Conservation (phyloP, 768 basidiomycete species). For the Auriscalpium microsporum region DNA sequence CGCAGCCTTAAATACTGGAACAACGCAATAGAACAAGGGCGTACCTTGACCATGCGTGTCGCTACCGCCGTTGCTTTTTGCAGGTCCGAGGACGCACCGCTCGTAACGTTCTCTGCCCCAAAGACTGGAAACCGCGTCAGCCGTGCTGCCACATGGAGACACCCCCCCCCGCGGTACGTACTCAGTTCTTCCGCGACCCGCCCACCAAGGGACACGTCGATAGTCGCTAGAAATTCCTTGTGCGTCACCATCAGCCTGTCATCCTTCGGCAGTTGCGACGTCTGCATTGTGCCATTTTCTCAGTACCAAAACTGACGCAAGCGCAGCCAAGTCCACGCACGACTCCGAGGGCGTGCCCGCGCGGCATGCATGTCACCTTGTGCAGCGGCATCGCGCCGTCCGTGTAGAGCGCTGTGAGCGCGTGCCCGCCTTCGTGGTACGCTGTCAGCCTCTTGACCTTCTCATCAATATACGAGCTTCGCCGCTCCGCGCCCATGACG, state of each 20-base stretch:
- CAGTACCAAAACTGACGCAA: background rate
- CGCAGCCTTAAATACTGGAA: too few species aligned
- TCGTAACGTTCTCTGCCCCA: slow-evolving; percentile 80
- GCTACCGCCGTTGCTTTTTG: slow-evolving; percentile 72
- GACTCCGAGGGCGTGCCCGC: slow-evolving; percentile 86
- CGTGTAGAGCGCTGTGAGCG: slow-evolving; percentile 90
- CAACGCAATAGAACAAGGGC: slow-evolving; percentile 12
- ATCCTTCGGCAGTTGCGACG: slow-evolving; percentile 67
- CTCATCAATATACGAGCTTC: slow-evolving; percentile 80
- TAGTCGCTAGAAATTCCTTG: slow-evolving; percentile 69
- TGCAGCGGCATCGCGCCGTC: slow-evolving; percentile 94
- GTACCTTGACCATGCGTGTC: slow-evolving; percentile 81
- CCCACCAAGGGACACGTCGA: slow-evolving; percentile 92
- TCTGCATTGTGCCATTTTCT: slow-evolving; percentile 28
- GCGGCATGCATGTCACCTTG: slow-evolving; percentile 95
- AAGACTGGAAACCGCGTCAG: slow-evolving; percentile 48
- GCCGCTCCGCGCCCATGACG: slow-evolving; percentile 93
- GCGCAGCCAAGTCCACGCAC: slow-evolving; percentile 37
- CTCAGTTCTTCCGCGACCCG: slow-evolving; percentile 91
- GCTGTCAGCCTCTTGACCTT: slow-evolving; percentile 86
- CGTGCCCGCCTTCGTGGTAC: slow-evolving; percentile 97
- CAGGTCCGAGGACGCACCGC: slow-evolving; percentile 88
- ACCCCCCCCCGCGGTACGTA: slow-evolving; percentile 26
- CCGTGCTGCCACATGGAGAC: slow-evolving; percentile 4
- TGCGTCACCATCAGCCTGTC: slow-evolving; percentile 66